Conservation (phyloP, 2,329 filamentous ascomycete species). For the Fusarium metavorans region DNA sequence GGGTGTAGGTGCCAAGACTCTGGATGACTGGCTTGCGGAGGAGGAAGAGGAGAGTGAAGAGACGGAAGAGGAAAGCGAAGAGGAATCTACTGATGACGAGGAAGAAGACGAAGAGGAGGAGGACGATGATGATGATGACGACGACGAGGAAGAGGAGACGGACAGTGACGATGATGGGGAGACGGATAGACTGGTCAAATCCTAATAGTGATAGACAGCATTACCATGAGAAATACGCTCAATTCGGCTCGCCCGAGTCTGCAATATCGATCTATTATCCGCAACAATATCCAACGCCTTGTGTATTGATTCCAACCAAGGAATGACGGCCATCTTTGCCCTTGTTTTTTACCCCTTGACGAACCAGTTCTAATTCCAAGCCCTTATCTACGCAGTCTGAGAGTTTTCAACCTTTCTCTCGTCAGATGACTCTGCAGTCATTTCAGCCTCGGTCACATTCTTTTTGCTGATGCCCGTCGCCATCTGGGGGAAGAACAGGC, state of each 20-base stretch:
- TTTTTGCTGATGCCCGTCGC: conserved; percentile 45
- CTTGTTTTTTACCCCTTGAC: not conserved
- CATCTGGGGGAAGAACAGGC: conserved; percentile 68
- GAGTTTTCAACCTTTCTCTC: conserved; percentile 39
- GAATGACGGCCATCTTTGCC: not conserved
- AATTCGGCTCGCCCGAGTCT: conserved; percentile 20
- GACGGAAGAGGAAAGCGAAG: conserved; percentile 64
- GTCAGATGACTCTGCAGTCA: conserved; percentile 43
- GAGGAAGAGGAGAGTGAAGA: conserved; percentile 70
- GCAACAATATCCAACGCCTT: not conserved
- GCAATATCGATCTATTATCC: conserved; percentile 19
- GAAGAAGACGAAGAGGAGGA: conserved; percentile 65
- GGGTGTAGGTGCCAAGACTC: conserved; percentile 74
- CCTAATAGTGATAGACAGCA: conserved; percentile 42
- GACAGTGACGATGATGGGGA: conserved; percentile 61
- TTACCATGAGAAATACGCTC: conserved; percentile 17
- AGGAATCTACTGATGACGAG: conserved; percentile 61
- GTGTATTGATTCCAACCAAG: conserved; percentile 4
- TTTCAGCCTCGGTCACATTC: conserved; percentile 39
- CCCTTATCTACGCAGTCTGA: conserved; percentile 18
- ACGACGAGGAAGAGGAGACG: conserved; percentile 63
- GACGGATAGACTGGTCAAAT: conserved; percentile 57
- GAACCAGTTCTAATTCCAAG: not conserved
- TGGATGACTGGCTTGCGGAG: conserved; percentile 94
- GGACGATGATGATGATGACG: conserved; percentile 63